phyloP scores from a whole-genome alignment of 371 early-diverging fungal genomes.

The Thermomucor indicae-seudaticae region DNA sequence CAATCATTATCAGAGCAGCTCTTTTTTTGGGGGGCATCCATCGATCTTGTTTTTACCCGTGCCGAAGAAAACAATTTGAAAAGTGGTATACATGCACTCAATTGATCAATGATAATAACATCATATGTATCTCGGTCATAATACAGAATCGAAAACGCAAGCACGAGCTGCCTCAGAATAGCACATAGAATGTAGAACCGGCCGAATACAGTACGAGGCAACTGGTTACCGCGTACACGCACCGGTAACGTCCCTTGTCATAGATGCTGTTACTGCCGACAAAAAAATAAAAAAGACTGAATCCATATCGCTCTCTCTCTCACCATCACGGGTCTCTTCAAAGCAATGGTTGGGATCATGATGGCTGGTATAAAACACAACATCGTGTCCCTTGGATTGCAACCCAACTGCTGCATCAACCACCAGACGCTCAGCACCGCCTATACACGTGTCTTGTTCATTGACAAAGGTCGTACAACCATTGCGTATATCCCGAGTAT shows the following conservation, averaged over 20 bases:
- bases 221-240: constrained; percentile 65
- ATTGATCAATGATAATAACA: constrained; percentile 86
- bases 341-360: constrained; percentile 89
- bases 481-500: constrained; percentile 1
- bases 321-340: constrained; percentile 87
- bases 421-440: constrained; percentile 95
- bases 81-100: constrained; percentile 83
- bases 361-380: constrained; percentile 85
- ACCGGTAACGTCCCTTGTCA: constrained; percentile 71
- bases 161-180: constrained; percentile 68
- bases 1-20: background rate
- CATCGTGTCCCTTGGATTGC: constrained; percentile 74
- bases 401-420: constrained; percentile 91
- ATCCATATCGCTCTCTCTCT: background rate
- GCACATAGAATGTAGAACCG: constrained; percentile 80
- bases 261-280: background rate
- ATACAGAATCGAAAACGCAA: constrained; percentile 53
- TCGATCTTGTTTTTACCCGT: constrained; percentile 44
- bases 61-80: constrained; percentile 58
- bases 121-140: constrained; percentile 56
- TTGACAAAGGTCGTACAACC: background rate
- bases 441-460: constrained; percentile 26
- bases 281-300: too few relatives aligned
- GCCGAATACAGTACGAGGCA: constrained; percentile 67
- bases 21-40: background rate